Evolutionary conservation across 768 basidiomycete species (phyloP).

Genomic region (Hericium alpestre): DNA sequence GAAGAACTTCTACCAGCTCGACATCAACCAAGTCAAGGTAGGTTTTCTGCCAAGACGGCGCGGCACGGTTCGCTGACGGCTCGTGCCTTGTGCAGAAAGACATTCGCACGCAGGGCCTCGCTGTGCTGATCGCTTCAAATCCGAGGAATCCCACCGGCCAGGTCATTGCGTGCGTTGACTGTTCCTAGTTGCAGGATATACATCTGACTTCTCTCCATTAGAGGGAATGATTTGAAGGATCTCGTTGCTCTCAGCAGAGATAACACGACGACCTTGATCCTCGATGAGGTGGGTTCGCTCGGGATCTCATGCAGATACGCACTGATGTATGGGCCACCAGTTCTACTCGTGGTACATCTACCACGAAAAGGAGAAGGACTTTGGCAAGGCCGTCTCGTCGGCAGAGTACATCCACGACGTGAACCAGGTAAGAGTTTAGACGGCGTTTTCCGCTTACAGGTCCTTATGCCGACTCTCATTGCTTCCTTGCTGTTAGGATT

Average conservation of each 20-base stretch:
- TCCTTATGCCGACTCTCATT: not conserved
- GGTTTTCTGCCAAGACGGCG: not conserved
- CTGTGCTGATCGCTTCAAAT: conserved; percentile 82
- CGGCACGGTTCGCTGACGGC: not conserved
- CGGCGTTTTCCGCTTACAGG: too few species aligned
- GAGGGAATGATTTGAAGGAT: conserved; percentile 72
- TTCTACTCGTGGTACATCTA: conserved; percentile 97
- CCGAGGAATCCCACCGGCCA: conserved; percentile 98
- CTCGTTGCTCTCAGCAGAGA: conserved; percentile 66
- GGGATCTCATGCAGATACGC: not conserved
- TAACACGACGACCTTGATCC: conserved; percentile 64
- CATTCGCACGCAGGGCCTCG: conserved; percentile 71
- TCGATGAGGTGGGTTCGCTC: conserved; percentile 57
- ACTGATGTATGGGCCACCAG: conserved; percentile 24
- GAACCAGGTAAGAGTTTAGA: conserved; percentile 37
- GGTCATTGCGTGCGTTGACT: conserved; percentile 43
- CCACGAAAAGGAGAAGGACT: conserved; percentile 62
- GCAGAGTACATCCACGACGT: conserved; percentile 84
- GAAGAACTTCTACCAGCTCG: conserved; percentile 53
- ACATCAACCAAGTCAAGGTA: conserved; percentile 73
- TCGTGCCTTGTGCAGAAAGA: conserved; percentile 41
- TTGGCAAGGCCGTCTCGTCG: conserved; percentile 70
- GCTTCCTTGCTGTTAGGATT: conserved; percentile 36
- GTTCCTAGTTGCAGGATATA: not conserved
- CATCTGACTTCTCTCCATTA: conserved; percentile 13